A percentile compares a stretch with the other conserved stretches of the same genome.
Conservation (phyloP, 495 filamentous ascomycete species). For the Neurospora sp. region DNA sequence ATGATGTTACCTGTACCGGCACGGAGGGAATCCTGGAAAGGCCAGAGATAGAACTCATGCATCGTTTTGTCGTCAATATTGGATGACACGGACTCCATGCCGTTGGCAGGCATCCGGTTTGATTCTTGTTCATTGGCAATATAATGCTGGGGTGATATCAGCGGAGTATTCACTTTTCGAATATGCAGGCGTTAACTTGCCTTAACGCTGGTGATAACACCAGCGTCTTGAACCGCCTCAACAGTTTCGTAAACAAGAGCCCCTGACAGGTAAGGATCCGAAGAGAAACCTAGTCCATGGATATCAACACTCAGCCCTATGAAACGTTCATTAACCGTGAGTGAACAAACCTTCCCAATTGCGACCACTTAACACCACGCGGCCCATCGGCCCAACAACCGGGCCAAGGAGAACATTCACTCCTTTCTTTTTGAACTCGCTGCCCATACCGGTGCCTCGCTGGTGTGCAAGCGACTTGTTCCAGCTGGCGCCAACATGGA, state of each 20-base stretch:
- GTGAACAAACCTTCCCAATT: conserved; percentile 41
- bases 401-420: conserved; percentile 59
- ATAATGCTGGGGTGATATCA: conserved; percentile 35
- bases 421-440: conserved; percentile 50
- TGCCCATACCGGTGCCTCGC: conserved; percentile 42
- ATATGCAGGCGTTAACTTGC: conserved; percentile 31
- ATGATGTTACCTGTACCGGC: conserved; percentile 53
- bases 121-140: conserved; percentile 59
- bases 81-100: conserved; percentile 42
- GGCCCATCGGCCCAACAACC: conserved; percentile 47
- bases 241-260: conserved; percentile 35
- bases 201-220: conserved; percentile 45
- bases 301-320: background rate
- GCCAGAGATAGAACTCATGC: conserved; percentile 66
- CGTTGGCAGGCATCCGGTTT: conserved; percentile 40
- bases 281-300: conserved; percentile 28
- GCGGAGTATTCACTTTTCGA: background rate
- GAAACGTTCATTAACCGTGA: too few relatives aligned
- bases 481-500: conserved; percentile 51
- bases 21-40: conserved; percentile 54
- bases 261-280: conserved; percentile 41
- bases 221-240: conserved; percentile 38
- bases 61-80: conserved; percentile 59
- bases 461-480: conserved; percentile 41
- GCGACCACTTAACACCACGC: conserved; percentile 41